phyloP scores from a whole-genome alignment of 2,329 filamentous ascomycete genomes.

The Colletotrichum brevisporum region DNA sequence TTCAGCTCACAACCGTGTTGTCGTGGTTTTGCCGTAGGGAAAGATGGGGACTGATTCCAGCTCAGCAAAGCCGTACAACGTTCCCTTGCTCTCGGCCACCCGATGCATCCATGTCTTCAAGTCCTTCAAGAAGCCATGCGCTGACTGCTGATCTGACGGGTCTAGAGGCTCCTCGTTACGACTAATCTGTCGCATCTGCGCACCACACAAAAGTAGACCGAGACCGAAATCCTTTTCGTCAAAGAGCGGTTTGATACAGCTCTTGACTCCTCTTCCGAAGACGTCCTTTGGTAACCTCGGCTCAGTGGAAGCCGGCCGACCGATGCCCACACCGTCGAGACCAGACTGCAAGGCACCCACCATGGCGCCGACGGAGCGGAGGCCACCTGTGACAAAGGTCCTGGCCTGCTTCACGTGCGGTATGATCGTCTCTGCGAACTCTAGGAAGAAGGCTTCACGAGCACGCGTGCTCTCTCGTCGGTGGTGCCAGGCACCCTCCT shows the following conservation, averaged over 20 bases:
- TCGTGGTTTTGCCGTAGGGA: background rate
- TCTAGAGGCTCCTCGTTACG: background rate
- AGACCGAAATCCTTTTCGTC: slow-evolving; percentile 9
- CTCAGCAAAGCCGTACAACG: background rate
- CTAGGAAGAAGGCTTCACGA: slow-evolving; percentile 71
- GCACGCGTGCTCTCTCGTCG: slow-evolving; percentile 67
- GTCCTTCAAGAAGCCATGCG: background rate
- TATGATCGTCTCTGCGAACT: slow-evolving; percentile 68
- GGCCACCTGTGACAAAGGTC: slow-evolving; percentile 70
- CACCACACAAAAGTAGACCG: background rate
- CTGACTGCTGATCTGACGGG: background rate
- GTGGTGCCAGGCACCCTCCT: slow-evolving; percentile 65
- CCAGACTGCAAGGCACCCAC: slow-evolving; percentile 63
- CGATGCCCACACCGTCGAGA: slow-evolving; percentile 73
- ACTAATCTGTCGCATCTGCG: background rate
- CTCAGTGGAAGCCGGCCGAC: slow-evolving; percentile 49
- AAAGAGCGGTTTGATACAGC: background rate
- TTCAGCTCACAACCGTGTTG: background rate
- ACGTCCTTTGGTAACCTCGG: background rate
- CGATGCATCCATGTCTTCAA: background rate
- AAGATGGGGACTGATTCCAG: background rate
- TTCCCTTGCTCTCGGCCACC: background rate
- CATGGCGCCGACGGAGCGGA: slow-evolving; percentile 70
- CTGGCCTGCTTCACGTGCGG: slow-evolving; percentile 59
- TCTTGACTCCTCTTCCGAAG: background rate